These are phyloP conservation scores for Leucocoprinus sp. DNA, from an alignment of 768 basidiomycete species.

Conservation along the genomic window DNA sequence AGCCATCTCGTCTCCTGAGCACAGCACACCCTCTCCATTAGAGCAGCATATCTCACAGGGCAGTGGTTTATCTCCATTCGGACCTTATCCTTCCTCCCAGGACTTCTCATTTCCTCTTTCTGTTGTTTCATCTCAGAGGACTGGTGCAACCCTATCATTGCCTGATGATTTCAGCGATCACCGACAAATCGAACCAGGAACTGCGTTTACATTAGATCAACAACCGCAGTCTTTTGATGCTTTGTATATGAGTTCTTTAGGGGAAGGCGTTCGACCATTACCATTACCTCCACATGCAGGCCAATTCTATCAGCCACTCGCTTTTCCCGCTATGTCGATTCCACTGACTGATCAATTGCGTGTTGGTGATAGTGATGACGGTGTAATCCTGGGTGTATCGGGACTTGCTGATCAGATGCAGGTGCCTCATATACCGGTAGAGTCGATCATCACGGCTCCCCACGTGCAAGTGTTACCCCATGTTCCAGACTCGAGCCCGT, in stretches of 20 bases:
- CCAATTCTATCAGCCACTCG: constrained; percentile 1
- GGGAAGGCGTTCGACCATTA: constrained; percentile 4
- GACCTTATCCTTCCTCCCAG: background rate
- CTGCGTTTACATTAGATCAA: background rate
- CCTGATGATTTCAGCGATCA: background rate
- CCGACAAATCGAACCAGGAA: background rate
- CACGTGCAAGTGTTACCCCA: constrained; percentile 4
- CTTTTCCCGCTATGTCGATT: background rate
- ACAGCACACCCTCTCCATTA: background rate
- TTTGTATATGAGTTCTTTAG: background rate
- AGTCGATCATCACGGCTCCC: background rate
- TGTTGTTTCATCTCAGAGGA: constrained; percentile 6
- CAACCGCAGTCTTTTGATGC: background rate
- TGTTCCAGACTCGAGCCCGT: background rate
- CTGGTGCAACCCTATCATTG: background rate
- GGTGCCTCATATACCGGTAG: background rate
- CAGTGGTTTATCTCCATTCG: background rate
- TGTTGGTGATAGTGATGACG: background rate
- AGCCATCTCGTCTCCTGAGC: background rate
- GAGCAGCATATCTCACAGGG: background rate
- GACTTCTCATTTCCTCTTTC: background rate
- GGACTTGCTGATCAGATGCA: background rate
- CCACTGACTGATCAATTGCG: background rate
- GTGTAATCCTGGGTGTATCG: background rate
- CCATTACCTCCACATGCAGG: constrained; percentile 7